A percentile compares a stretch with the other conserved stretches of the same genome.
Evolutionary conservation across 2,329 filamentous ascomycete species (phyloP).

Genomic region (Fusarium compactum): DNA sequence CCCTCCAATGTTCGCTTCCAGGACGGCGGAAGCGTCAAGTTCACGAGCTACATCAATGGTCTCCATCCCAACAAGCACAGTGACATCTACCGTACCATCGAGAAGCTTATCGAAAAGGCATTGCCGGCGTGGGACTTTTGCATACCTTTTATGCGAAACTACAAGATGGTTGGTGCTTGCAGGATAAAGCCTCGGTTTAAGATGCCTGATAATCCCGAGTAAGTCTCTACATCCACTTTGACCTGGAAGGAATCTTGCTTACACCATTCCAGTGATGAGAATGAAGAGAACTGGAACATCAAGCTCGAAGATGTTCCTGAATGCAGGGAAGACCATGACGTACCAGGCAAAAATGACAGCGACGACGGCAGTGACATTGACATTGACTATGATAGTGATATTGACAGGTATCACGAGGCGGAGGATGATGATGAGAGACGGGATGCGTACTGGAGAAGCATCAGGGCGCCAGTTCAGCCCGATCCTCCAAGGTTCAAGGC

Average conservation of each 20-base stretch:
- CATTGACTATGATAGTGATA: neutral
- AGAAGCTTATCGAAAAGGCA: slow-evolving; percentile 51
- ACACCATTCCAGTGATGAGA: slow-evolving; percentile 16
- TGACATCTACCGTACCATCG: slow-evolving; percentile 52
- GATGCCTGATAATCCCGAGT: slow-evolving; percentile 14
- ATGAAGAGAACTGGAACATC: slow-evolving; percentile 27
- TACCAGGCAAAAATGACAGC: neutral
- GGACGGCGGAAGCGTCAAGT: slow-evolving; percentile 48
- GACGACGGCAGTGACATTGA: neutral
- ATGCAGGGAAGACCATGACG: neutral
- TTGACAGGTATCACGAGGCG: fast-evolving
- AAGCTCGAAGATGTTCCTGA: neutral
- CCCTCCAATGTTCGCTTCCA: slow-evolving; percentile 55
- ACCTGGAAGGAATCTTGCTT: fast-evolving
- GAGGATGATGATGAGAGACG: neutral
- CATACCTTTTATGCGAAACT: fast-evolving
- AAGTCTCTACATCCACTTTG: neutral
- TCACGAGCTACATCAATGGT: slow-evolving; percentile 62
- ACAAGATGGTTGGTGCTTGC: neutral
- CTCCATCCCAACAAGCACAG: slow-evolving; percentile 54
- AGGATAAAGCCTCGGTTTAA: slow-evolving; percentile 32
- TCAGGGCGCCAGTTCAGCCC: slow-evolving; percentile 30
- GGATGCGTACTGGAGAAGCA: slow-evolving; percentile 10
- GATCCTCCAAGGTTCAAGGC: slow-evolving; percentile 48
- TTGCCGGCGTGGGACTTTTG: slow-evolving; percentile 61